A percentile compares a stretch with the other conserved stretches of the same genome.
Evolutionary conservation across 148 eudicot genomes (phyloP).

Genomic region (Arbutus unedo): DNA sequence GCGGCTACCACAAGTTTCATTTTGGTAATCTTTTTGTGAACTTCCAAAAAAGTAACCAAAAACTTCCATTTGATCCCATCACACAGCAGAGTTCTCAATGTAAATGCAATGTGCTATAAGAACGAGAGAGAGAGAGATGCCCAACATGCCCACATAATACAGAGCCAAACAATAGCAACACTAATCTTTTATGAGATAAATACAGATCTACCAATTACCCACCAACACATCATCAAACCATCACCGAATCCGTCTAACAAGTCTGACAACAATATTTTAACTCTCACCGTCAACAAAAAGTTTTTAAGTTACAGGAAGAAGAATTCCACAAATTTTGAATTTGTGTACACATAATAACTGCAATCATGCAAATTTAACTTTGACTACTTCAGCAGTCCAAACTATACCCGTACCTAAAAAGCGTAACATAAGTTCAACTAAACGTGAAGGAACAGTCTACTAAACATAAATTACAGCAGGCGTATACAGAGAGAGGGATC

Average conservation of each 20-base stretch:
- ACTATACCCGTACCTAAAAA: conserved; percentile 17
- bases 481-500: conserved; percentile 26
- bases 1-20: too few relatives aligned
- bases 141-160: too few relatives aligned
- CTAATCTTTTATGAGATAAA: too few relatives aligned
- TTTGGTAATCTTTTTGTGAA: too few relatives aligned
- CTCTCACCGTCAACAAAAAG: background rate
- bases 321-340: background rate
- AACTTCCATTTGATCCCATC: too few relatives aligned
- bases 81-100: too few relatives aligned
- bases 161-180: too few relatives aligned
- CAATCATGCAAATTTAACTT: conserved; percentile 14
- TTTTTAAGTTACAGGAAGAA: background rate
- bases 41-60: too few relatives aligned
- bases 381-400: conserved; percentile 4
- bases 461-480: conserved; percentile 36
- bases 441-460: conserved; percentile 11
- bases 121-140: too few relatives aligned
- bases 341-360: background rate
- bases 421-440: background rate
- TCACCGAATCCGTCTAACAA: background rate
- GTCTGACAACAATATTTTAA: background rate
- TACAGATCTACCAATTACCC: background rate
- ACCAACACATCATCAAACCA: background rate
- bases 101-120: too few relatives aligned